Evolutionary conservation across 2,329 filamentous ascomycete species (phyloP).

Genomic region (Aspergillus pseudotamarii): DNA sequence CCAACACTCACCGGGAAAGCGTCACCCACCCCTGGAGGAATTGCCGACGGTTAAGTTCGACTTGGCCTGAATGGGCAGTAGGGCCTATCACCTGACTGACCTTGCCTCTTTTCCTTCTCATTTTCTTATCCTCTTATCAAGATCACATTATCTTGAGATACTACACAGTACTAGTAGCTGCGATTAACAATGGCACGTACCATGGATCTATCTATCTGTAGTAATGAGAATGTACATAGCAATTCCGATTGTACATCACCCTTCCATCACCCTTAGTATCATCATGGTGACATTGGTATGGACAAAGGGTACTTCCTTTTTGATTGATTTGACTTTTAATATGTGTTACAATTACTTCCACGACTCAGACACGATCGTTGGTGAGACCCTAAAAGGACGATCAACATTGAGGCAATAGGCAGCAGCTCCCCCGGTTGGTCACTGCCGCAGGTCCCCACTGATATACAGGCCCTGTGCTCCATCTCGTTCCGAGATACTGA

Average conservation of each 20-base stretch:
- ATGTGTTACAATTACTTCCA: not conserved
- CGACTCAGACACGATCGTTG: not conserved
- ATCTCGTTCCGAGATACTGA: slow-evolving; percentile 3
- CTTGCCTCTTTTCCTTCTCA: not conserved
- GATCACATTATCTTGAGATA: not conserved
- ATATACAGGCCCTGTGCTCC: slow-evolving; percentile 2
- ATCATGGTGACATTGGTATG: not conserved
- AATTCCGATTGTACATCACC: not conserved
- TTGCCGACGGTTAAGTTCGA: not conserved
- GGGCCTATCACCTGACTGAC: not conserved
- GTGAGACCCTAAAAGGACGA: too few species aligned
- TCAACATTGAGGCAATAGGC: not conserved
- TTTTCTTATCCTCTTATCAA: not conserved
- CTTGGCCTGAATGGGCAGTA: not conserved
- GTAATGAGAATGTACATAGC: not conserved
- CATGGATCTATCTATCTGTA: not conserved
- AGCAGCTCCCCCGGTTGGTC: not conserved
- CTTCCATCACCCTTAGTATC: not conserved
- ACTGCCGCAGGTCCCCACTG: not conserved
- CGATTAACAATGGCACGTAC: not conserved
- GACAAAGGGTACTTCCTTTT: too few species aligned
- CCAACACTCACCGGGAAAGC: slow-evolving; percentile 4
- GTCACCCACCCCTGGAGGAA: not conserved
- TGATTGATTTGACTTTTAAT: too few species aligned
- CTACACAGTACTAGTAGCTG: too few species aligned